These are phyloP conservation scores for Chlorella vulgaris DNA, from an alignment of 139 green algal species.

Conservation along the genomic window DNA sequence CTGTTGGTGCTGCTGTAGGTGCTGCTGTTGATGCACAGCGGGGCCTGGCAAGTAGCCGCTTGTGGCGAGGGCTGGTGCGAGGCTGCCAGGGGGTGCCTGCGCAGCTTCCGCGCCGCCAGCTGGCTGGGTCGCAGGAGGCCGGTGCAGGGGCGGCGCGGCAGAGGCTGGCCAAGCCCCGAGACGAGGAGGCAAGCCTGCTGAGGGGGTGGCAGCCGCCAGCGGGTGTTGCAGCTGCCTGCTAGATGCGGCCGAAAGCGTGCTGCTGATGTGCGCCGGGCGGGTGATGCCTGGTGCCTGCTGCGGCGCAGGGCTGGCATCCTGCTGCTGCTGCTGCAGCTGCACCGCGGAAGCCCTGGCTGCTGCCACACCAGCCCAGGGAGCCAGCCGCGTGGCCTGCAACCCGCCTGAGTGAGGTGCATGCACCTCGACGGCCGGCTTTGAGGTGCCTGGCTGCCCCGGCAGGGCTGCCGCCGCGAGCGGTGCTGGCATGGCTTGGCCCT, in stretches of 20 bases:
- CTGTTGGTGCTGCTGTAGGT: neutral
- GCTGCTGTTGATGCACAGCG: neutral
- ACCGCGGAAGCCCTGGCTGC: neutral
- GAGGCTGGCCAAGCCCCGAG: neutral
- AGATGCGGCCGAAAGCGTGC: neutral
- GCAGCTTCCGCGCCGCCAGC: neutral
- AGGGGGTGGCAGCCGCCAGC: neutral
- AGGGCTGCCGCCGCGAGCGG: neutral
- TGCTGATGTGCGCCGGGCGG: neutral
- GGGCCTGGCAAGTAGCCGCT: neutral
- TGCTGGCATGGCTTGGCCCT: neutral
- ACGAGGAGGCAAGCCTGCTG: neutral
- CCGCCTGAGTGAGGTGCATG: neutral
- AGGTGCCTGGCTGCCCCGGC: neutral
- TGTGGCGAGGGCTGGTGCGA: no score
- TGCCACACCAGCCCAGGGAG: constrained; percentile 9
- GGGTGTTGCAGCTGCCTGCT: neutral
- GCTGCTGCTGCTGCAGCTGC: constrained; percentile 12
- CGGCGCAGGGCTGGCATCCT: neutral
- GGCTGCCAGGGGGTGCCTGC: neutral
- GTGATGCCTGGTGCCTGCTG: neutral
- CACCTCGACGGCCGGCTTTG: neutral
- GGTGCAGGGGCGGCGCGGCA: no score
- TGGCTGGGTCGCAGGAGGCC: neutral
- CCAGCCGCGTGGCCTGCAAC: neutral